Evolutionary conservation across 2,329 filamentous ascomycete genomes (phyloP).

Genomic region (Aspergillus niger): DNA sequence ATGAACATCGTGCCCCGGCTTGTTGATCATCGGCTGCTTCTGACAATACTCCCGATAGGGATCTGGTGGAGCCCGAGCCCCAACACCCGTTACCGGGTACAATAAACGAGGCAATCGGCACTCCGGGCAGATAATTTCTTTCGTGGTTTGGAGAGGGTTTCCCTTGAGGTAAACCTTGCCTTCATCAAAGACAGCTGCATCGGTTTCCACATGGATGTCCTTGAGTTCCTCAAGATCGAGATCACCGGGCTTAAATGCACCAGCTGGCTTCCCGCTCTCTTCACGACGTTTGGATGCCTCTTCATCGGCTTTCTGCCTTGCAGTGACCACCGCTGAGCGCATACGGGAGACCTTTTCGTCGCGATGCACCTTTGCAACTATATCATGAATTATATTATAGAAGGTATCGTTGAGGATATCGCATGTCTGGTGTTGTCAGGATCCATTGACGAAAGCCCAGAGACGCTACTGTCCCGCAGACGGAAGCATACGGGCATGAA

Average conservation of each 20-base stretch:
- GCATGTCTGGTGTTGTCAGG: slow-evolving; percentile 36
- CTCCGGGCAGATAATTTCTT: slow-evolving; percentile 61
- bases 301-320: slow-evolving; percentile 47
- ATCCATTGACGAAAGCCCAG: background rate
- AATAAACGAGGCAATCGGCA: slow-evolving; percentile 62
- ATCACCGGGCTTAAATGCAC: slow-evolving; percentile 34
- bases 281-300: slow-evolving; percentile 37
- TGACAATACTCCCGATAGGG: slow-evolving; percentile 60
- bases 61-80: slow-evolving; percentile 51
- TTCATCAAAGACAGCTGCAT: slow-evolving; percentile 55
- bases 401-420: slow-evolving; percentile 60
- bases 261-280: slow-evolving; percentile 34
- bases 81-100: slow-evolving; percentile 57
- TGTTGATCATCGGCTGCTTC: slow-evolving; percentile 59
- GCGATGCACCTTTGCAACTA: slow-evolving; percentile 60
- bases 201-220: slow-evolving; percentile 49
- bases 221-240: slow-evolving; percentile 40
- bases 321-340: slow-evolving; percentile 51
- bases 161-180: slow-evolving; percentile 58
- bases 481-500: background rate
- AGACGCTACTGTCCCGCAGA: background rate
- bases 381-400: slow-evolving; percentile 62
- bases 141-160: slow-evolving; percentile 60
- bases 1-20: slow-evolving; percentile 63
- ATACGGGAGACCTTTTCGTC: slow-evolving; percentile 63